These are phyloP conservation scores for Alternaria atra DNA, from an alignment of 2,329 filamentous ascomycete species.

Conservation along the genomic window DNA sequence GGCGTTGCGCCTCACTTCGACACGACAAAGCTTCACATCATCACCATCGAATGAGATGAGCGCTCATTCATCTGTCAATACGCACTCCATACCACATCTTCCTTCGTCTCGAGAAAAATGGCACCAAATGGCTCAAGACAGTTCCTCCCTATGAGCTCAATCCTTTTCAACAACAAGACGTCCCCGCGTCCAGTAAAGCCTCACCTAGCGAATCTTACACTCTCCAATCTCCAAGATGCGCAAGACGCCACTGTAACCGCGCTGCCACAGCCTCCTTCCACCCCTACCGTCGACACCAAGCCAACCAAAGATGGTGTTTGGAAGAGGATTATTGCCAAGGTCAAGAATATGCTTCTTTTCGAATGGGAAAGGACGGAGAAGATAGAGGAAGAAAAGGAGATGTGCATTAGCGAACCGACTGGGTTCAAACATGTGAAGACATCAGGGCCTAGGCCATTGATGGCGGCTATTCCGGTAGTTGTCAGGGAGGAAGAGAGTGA, in stretches of 20 bases:
- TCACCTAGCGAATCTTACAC: neutral
- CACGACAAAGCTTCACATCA: neutral
- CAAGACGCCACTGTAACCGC: constrained; percentile 22
- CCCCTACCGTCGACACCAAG: neutral
- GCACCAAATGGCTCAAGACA: constrained; percentile 16
- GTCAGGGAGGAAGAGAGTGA: neutral
- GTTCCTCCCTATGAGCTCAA: constrained; percentile 17
- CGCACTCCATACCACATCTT: neutral
- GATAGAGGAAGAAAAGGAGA: neutral
- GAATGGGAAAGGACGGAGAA: neutral
- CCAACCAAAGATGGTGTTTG: neutral
- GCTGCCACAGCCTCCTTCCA: constrained; percentile 3
- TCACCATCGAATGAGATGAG: neutral
- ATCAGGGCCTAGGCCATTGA: neutral
- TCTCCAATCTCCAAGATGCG: constrained; percentile 18
- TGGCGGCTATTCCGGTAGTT: neutral
- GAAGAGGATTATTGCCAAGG: neutral
- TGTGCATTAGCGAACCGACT: neutral
- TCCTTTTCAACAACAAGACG: constrained; percentile 12
- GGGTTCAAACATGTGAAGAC: neutral
- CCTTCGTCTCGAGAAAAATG: neutral
- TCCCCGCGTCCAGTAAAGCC: neutral
- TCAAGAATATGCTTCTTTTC: neutral
- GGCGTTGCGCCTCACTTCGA: neutral
- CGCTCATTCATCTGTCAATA: neutral